Conservation (phyloP, 176 grass and related monocot genomes). For the Olyra latifolia region DNA sequence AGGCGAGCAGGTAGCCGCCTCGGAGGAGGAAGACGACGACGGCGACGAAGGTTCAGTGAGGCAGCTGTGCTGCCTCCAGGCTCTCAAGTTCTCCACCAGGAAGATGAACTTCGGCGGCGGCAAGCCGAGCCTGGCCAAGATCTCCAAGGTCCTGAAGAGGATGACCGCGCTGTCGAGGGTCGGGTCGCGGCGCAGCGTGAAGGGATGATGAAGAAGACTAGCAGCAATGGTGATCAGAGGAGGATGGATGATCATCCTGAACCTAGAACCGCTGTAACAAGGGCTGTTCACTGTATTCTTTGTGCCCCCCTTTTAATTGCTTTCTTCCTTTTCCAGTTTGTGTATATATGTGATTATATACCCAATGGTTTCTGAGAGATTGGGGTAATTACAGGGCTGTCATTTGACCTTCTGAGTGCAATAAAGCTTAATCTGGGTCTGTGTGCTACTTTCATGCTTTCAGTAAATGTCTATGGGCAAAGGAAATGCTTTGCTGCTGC, state of each 20-base stretch:
- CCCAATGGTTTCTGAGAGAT: conserved; percentile 28
- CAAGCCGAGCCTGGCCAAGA: conserved; percentile 71
- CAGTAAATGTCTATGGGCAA: neutral
- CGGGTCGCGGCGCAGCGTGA: conserved; percentile 29
- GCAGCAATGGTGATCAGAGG: neutral
- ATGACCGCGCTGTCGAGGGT: conserved; percentile 57
- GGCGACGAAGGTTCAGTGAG: conserved; percentile 45
- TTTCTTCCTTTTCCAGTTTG: neutral
- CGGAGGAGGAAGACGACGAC: conserved; percentile 10
- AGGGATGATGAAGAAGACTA: neutral
- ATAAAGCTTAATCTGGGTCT: conserved; percentile 23
- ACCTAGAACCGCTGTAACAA: neutral
- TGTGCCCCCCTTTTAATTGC: neutral
- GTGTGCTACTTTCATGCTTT: conserved; percentile 22
- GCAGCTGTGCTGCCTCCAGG: conserved; percentile 86
- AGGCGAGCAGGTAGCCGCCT: neutral
- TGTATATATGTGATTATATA: conserved; percentile 27
- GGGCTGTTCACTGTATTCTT: conserved; percentile 11
- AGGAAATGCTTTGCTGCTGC: neutral
- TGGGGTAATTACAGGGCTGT: conserved; percentile 26
- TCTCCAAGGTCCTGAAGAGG: conserved; percentile 77
- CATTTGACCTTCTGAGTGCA: conserved; percentile 27
- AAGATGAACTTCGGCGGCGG: conserved; percentile 89
- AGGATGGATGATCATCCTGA: neutral
- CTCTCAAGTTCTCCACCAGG: conserved; percentile 71